Base-by-base conservation (phyloP, 192 early-diverging fungal genomes). In the Coemansia sp. region DNA sequence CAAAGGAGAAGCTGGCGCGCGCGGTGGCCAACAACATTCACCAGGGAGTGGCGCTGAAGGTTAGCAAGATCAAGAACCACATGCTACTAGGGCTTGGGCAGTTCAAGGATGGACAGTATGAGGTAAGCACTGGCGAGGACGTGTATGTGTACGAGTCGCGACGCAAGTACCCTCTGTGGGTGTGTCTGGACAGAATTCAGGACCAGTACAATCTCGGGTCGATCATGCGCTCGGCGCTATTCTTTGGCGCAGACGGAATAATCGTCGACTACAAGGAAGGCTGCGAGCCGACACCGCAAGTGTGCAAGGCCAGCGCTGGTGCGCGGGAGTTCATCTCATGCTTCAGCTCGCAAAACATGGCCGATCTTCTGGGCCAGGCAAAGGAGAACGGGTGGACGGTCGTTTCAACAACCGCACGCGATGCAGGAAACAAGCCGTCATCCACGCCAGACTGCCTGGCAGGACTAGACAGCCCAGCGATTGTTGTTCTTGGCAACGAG, bases 401-500 rank as follows among this genome's bases (percentile, higher is more conserved):
- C 13, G 19, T 80, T 13, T 69, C 74, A 44, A 61, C 77, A 10
- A 65, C 74, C 1, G 43, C 66, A 4, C 41, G 21, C 43, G 56
- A 40, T 0, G 18, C 53, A 9, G 44, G 0, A 8, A 8, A 43
- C 13, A 4, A n/a, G 38, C 32, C 15, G 40, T 47, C 40, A 15
- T 10, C 56, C 21, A 26, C 61, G 42, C 41, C 65, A 10, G 52
- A 58, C 4, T 38, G 57, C 15, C 45, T 79, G n/a, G 42, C 60
- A 11, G 41, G 23, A 18, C 61, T 79, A 26, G 47, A 13, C 21
- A 16, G n/a, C 0, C 83, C 83, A 16, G 68, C 63, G 11, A 48
- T 84, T 6, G 62, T 84, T 15, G 74, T 84, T 48, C 44, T 84
- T 9, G 83, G 83, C n/a, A 74, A 67, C 54, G 83, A 84, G 49